phyloP scores from a whole-genome alignment of 305 asterid species.

The Rubia tinctorum region DNA sequence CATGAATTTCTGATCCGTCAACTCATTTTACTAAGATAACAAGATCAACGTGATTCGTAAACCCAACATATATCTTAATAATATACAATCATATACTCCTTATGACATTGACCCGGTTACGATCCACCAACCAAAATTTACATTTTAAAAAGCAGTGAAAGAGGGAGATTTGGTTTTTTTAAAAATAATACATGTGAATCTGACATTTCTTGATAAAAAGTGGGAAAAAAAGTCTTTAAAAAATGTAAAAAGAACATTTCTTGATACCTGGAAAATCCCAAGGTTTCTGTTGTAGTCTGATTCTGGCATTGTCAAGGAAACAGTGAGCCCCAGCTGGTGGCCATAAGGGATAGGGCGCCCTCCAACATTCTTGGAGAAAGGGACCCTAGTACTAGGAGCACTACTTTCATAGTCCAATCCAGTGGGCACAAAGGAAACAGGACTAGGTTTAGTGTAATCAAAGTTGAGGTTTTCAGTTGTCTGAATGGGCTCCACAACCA shows the following conservation, averaged over 20 bases:
- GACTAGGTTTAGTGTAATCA: slow-evolving; percentile 60
- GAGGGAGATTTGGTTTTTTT: too few species aligned
- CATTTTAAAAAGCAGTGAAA: too few species aligned
- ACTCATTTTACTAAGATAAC: too few species aligned
- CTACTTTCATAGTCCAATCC: not conserved
- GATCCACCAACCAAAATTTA: too few species aligned
- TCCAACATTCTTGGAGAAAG: slow-evolving; percentile 15
- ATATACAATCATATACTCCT: too few species aligned
- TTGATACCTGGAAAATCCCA: slow-evolving; percentile 68
- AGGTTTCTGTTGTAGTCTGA: slow-evolving; percentile 62
- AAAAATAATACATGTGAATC: not conserved
- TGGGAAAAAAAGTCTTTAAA: not conserved
- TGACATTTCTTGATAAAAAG: not conserved
- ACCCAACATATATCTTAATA: too few species aligned
- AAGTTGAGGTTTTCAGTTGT: slow-evolving; percentile 43
- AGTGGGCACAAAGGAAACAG: slow-evolving; percentile 44
- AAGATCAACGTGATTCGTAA: too few species aligned
- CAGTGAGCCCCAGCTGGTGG: slow-evolving; percentile 45
- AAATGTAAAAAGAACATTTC: too few species aligned
- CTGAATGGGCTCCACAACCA: slow-evolving; percentile 46
- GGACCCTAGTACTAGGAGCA: slow-evolving; percentile 8
- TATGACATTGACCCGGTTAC: too few species aligned
- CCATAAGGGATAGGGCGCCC: slow-evolving; percentile 32
- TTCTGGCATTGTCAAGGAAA: slow-evolving; percentile 58
- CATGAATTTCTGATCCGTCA: too few species aligned